Conservation (phyloP, 2,329 filamentous ascomycete genomes). For the Trichophyton verrucosum region DNA sequence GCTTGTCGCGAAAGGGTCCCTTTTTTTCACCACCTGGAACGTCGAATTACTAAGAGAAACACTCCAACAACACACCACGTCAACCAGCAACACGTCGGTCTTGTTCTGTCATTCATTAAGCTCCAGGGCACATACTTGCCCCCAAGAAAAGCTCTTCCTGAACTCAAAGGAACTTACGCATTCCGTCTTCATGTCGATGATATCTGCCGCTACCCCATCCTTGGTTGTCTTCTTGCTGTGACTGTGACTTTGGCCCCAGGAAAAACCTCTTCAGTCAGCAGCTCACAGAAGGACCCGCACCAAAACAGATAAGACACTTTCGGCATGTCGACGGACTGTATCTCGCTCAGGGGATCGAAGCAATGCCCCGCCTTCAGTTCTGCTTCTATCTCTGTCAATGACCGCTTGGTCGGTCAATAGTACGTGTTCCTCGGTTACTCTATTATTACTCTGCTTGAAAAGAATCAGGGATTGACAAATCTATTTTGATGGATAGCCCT, state of each 20-base stretch:
- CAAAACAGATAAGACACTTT: neutral
- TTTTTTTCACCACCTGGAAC: neutral
- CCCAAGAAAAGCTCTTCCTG: neutral
- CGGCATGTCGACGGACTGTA: conserved; percentile 38
- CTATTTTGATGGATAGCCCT: conserved; percentile 42
- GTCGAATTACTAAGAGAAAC: neutral
- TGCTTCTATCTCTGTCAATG: conserved; percentile 57
- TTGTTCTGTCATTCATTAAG: neutral
- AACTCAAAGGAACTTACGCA: neutral
- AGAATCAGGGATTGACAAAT: neutral
- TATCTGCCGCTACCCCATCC: neutral
- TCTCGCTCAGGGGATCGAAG: conserved; percentile 58
- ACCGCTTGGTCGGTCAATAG: conserved; percentile 49
- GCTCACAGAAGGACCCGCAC: neutral
- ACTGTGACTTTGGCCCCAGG: neutral
- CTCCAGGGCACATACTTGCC: neutral
- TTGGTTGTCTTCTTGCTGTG: neutral
- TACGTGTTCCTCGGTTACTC: conserved; percentile 33
- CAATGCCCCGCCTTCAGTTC: conserved; percentile 60
- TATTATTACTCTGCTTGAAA: no score
- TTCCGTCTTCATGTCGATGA: neutral
- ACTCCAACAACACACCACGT: neutral
- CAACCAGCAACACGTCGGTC: neutral
- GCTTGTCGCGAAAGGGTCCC: neutral
- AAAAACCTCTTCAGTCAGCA: neutral